Evolutionary conservation across 2,329 filamentous ascomycete genomes (phyloP).

Genomic region (Cordyceps fumosorosea): DNA sequence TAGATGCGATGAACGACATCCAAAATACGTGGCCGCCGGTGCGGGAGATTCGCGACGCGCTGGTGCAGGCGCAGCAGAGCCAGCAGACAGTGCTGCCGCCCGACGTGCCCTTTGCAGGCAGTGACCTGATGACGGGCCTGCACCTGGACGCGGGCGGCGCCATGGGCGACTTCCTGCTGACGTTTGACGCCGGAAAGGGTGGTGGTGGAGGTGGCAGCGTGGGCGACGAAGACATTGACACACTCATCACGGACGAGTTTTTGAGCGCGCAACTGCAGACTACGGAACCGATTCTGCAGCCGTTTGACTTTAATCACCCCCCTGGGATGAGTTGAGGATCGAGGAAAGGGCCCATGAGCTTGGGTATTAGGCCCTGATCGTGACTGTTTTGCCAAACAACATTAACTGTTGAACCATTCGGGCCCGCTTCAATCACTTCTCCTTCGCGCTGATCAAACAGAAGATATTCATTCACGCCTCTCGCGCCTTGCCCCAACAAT

Average conservation of each 20-base stretch:
- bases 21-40: constrained; percentile 43
- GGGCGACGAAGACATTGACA: constrained; percentile 25
- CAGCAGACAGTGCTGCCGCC: constrained; percentile 24
- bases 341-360: no score
- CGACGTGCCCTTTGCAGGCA: constrained; percentile 25
- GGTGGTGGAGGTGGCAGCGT: background rate
- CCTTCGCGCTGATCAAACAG: no score
- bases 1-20: constrained; percentile 45
- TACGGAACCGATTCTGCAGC: constrained; percentile 20
- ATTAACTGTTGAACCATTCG: no score
- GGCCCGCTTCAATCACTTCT: no score
- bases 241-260: constrained; percentile 29
- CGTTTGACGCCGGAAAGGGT: background rate
- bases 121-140: constrained; percentile 28
- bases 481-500: no score
- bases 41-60: constrained; percentile 32
- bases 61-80: constrained; percentile 24
- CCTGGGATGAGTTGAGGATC: background rate
- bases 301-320: constrained; percentile 27
- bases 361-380: no score
- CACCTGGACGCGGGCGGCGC: constrained; percentile 21
- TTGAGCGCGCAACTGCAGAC: constrained; percentile 27
- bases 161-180: constrained; percentile 21
- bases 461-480: no score
- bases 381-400: no score